Evolutionary conservation across 805 yeast species (phyloP).

Genomic region (Ogataea wickerhamii): DNA sequence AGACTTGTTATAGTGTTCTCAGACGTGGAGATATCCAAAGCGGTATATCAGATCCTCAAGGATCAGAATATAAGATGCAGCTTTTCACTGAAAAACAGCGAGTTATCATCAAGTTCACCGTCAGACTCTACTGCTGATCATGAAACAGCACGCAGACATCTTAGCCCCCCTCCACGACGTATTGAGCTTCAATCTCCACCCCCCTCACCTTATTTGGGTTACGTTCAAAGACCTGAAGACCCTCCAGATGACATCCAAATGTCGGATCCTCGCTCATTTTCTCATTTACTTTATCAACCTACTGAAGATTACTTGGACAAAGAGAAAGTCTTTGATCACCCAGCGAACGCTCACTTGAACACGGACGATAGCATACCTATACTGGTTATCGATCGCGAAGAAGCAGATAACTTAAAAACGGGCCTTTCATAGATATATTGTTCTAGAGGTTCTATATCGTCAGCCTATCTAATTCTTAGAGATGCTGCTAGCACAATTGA

Average conservation of each 20-base stretch:
- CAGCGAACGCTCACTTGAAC: constrained; percentile 2
- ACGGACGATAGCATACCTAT: constrained; percentile 22
- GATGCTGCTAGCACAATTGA: constrained; percentile 2
- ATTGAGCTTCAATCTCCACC: constrained; percentile 35
- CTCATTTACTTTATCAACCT: constrained; percentile 29
- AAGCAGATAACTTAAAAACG: constrained; percentile 19
- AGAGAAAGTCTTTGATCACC: constrained; percentile 18
- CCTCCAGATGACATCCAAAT: constrained; percentile 30
- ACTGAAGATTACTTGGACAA: constrained; percentile 15
- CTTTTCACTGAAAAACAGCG: constrained; percentile 21
- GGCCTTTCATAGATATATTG: neutral
- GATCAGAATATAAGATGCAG: constrained; percentile 20
- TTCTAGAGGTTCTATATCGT: too few relatives aligned
- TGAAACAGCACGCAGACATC: constrained; percentile 8
- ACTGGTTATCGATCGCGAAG: constrained; percentile 27
- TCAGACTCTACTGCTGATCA: too few relatives aligned
- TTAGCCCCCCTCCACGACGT: constrained; percentile 27
- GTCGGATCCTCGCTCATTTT: constrained; percentile 29
- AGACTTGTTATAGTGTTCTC: constrained; percentile 28
- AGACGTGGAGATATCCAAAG: constrained; percentile 11
- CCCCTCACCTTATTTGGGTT: constrained; percentile 34
- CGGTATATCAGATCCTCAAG: constrained; percentile 14
- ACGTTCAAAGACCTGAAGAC: constrained; percentile 30
- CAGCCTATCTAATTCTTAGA: constrained; percentile 6
- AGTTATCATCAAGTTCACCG: too few relatives aligned